phyloP scores from a whole-genome alignment of 768 basidiomycete genomes.

The Collybiopsis luxurians region DNA sequence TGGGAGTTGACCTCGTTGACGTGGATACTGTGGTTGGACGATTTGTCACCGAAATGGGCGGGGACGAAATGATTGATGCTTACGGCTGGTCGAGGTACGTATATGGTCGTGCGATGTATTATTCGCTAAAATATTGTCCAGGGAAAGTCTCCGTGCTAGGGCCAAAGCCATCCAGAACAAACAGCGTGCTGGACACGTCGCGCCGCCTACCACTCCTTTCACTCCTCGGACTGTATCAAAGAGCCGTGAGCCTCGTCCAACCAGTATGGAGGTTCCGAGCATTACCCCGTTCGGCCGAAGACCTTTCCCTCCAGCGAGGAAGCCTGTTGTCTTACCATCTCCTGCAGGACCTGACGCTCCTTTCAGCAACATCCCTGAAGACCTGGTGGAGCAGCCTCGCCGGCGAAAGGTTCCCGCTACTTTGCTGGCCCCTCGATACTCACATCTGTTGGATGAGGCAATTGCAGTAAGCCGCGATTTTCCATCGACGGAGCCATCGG shows the following conservation, averaged over 20 bases:
- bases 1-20: constrained; percentile 49
- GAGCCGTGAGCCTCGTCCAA: constrained; percentile 10
- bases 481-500: neutral
- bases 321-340: constrained; percentile 21
- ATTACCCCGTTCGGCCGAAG: constrained; percentile 47
- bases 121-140: constrained; percentile 19
- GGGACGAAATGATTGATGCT: constrained; percentile 31
- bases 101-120: neutral
- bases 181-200: constrained; percentile 54
- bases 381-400: constrained; percentile 12
- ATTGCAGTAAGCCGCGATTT: constrained; percentile 30
- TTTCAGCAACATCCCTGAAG: constrained; percentile 28
- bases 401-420: constrained; percentile 33
- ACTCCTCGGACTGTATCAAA: constrained; percentile 18
- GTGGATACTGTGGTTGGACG: constrained; percentile 58
- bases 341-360: constrained; percentile 25
- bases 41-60: constrained; percentile 52
- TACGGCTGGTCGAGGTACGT: constrained; percentile 64
- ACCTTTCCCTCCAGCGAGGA: constrained; percentile 23
- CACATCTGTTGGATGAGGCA: constrained; percentile 57
- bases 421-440: constrained; percentile 53
- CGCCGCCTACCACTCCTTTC: constrained; percentile 50
- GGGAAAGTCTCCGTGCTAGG: constrained; percentile 50
- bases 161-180: constrained; percentile 56
- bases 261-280: constrained; percentile 44